These are phyloP conservation scores for Wickerhamiella azymoides DNA, from an alignment of 805 yeast genomes.

Conservation along the genomic window DNA sequence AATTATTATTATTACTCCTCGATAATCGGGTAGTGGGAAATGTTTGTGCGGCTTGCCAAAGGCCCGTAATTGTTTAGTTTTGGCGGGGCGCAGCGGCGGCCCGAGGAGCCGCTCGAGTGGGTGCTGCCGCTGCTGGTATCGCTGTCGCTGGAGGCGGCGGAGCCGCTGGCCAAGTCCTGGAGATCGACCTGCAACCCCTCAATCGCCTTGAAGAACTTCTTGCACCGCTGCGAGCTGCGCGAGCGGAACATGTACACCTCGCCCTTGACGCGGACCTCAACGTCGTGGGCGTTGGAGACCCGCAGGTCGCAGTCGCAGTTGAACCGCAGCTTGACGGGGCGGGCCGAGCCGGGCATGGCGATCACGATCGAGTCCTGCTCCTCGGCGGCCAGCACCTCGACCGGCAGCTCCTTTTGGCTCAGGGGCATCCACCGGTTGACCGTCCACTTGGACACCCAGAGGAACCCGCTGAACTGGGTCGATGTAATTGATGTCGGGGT, in stretches of 20 bases:
- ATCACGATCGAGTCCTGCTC: slow-evolving; percentile 6
- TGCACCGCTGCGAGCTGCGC: slow-evolving; percentile 15
- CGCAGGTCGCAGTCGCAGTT: slow-evolving; percentile 14
- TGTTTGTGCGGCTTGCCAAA: slow-evolving; percentile 10
- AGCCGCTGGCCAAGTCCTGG: neutral
- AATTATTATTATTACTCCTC: slow-evolving; percentile 13
- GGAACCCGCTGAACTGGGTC: slow-evolving; percentile 12
- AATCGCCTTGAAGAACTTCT: slow-evolving; percentile 13
- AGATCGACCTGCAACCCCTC: slow-evolving; percentile 13
- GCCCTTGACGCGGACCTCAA: slow-evolving; percentile 15
- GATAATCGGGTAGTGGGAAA: slow-evolving; percentile 14
- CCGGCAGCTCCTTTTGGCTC: slow-evolving; percentile 18
- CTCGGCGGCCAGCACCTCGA: slow-evolving; percentile 12
- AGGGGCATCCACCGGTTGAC: slow-evolving; percentile 18
- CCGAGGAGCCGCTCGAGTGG: neutral
- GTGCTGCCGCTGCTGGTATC: slow-evolving; percentile 4
- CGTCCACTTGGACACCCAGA: slow-evolving; percentile 21
- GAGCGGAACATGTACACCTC: slow-evolving; percentile 20
- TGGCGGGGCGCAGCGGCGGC: slow-evolving; percentile 3
- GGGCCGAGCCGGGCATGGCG: slow-evolving; percentile 5
- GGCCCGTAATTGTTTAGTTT: slow-evolving; percentile 8
- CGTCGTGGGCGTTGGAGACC: slow-evolving; percentile 16
- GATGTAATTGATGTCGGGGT: slow-evolving; percentile 1
- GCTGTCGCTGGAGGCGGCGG: neutral
- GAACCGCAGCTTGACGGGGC: slow-evolving; percentile 8